A percentile compares a stretch with the other conserved stretches of the same genome.
phyloP scores from a whole-genome alignment of 352 stramenopile genomes.

The Globisporangium nodosum region DNA sequence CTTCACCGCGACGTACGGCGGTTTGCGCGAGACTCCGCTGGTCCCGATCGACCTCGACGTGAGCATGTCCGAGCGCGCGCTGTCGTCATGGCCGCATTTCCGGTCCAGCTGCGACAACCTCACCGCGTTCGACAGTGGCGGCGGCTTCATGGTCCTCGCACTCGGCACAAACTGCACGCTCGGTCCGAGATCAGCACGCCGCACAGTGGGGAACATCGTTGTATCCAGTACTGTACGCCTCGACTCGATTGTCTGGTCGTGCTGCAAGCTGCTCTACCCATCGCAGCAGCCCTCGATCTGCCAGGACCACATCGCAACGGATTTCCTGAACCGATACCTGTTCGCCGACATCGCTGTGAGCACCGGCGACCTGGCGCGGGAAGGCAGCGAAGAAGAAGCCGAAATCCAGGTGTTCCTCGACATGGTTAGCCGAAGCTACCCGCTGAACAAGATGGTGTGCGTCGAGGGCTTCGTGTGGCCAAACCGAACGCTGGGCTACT shows the following conservation, averaged over 20 bases:
- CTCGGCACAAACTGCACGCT: constrained; percentile 16
- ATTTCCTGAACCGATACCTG: constrained; percentile 18
- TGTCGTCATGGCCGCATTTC: constrained; percentile 17
- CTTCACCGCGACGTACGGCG: constrained; percentile 5
- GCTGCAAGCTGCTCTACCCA: constrained; percentile 17
- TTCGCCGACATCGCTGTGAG: constrained; percentile 8
- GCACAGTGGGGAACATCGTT: constrained; percentile 13
- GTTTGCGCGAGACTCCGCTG: constrained; percentile 3
- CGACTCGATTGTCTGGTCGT: constrained; percentile 21
- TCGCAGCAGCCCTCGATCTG: constrained; percentile 18
- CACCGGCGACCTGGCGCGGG: constrained; percentile 1
- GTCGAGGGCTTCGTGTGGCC: constrained; percentile 18
- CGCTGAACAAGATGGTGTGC: constrained; percentile 15
- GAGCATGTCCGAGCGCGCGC: not conserved
- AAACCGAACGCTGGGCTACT: constrained; percentile 10
- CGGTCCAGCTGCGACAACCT: constrained; percentile 14
- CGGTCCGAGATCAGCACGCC: not conserved
- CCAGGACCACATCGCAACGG: constrained; percentile 15
- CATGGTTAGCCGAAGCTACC: constrained; percentile 18
- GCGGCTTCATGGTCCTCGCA: constrained; percentile 11
- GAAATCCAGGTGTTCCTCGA: constrained; percentile 18
- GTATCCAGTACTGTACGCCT: constrained; percentile 13
- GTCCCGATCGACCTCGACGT: not conserved
- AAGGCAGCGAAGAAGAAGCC: constrained; percentile 9
- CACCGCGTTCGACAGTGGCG: constrained; percentile 14